Conservation (phyloP, 1,139 yeast genomes). For the Candida anutae region DNA sequence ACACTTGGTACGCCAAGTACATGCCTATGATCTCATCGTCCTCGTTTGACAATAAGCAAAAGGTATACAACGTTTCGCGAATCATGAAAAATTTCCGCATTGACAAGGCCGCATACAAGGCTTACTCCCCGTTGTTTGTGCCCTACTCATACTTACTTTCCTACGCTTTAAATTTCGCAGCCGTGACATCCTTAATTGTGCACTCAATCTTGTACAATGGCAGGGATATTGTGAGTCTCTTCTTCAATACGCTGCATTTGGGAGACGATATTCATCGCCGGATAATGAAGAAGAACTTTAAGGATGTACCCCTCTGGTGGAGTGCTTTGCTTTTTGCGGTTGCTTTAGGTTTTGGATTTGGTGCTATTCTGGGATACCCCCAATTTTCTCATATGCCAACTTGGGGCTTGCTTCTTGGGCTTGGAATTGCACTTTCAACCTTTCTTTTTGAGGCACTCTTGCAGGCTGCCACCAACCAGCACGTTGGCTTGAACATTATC, state of each 20-base stretch:
- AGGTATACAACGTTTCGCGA: conserved; percentile 31
- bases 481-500: conserved; percentile 29
- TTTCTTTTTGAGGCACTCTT: conserved; percentile 29
- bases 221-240: conserved; percentile 21
- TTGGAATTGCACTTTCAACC: conserved; percentile 20
- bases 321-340: conserved; percentile 20
- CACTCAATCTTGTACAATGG: conserved; percentile 34
- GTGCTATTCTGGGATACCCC: conserved; percentile 16
- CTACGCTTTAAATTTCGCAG: conserved; percentile 36
- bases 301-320: conserved; percentile 37
- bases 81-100: conserved; percentile 10
- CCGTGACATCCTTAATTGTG: conserved; percentile 28
- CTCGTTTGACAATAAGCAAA: conserved; percentile 38
- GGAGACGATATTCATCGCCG: conserved; percentile 34
- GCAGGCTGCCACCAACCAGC: conserved; percentile 31
- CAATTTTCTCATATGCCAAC: conserved; percentile 24
- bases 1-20: conserved; percentile 44
- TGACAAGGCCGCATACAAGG: conserved; percentile 19
- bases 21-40: conserved; percentile 40
- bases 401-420: conserved; percentile 28
- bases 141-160: conserved; percentile 30
- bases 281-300: conserved; percentile 24
- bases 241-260: conserved; percentile 19
- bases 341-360: conserved; percentile 23
- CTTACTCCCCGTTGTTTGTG: conserved; percentile 28